A percentile compares a stretch with the other conserved stretches of the same genome.
phyloP scores from a whole-genome alignment of 75 land plant species.

The Sequoiadendron giganteum region DNA sequence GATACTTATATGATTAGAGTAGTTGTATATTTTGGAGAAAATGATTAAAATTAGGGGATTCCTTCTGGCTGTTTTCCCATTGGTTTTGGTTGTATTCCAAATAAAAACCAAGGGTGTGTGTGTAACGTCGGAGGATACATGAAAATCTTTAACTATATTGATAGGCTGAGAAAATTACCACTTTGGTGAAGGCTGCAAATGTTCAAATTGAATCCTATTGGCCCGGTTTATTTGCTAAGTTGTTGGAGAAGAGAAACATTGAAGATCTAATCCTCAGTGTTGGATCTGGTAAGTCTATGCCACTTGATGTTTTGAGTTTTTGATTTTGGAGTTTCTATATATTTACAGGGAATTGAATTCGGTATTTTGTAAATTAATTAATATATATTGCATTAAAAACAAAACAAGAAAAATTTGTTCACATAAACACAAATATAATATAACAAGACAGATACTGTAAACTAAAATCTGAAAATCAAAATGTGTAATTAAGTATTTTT shows the following conservation, averaged over 20 bases:
- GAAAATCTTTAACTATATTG: background rate
- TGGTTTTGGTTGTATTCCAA: background rate
- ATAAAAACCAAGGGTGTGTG: no score
- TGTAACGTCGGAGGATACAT: background rate
- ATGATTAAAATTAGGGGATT: background rate
- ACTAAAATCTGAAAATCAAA: no score
- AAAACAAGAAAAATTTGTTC: no score
- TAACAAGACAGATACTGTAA: no score
- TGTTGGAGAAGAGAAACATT: conserved; percentile 54
- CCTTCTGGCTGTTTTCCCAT: background rate
- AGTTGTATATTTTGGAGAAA: background rate
- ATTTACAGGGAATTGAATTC: background rate
- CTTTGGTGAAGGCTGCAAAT: conserved; percentile 56
- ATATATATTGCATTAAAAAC: background rate
- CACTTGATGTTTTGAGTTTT: background rate
- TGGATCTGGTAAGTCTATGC: conserved; percentile 41
- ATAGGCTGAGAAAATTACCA: conserved; percentile 53
- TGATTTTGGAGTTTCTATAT: background rate
- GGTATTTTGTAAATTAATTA: background rate
- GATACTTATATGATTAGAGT: background rate
- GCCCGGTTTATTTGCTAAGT: conserved; percentile 61
- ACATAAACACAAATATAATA: no score
- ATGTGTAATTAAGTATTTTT: no score
- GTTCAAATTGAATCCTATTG: conserved; percentile 50
- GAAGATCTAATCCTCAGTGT: conserved; percentile 43